Base-by-base conservation (phyloP, 305 asterid genomes). In the Ilex paraguariensis region DNA sequence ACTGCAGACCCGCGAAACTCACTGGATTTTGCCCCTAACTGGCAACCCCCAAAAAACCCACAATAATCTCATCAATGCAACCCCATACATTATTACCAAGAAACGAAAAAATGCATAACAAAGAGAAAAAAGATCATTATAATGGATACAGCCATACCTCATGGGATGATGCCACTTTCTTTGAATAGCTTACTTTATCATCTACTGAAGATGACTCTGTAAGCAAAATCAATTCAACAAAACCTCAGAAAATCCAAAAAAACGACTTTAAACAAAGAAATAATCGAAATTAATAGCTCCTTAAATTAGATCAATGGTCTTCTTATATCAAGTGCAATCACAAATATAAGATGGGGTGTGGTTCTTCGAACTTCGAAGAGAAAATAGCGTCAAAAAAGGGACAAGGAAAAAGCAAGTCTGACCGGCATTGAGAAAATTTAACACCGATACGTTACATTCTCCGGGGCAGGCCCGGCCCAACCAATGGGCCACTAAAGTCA, bases 11-110 rank as follows among this genome's bases (percentile, higher is more conserved):
- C 90, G 53, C 67, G 75, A 67, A 82, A 82, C 59, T 82, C 88
- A 32, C 87, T 77, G 31, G 79, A 75, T 72, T 71, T 81, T 59
- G 70, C 67, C 59, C 91, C 90, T 40, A 84, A 66, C 95, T 88
- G 83, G 65, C 72, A 75, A 57, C 62, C 66, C 32, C 53, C 63
- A 76, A 58, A 53, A 12, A 63, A 12, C 44, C 11, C 39, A 6
- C 50, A 39, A 49, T 5, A 58, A 5, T 32, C 16, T 54, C 16
- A 66, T 39, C 14, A 46, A 63, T 51, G 54, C 36, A 52, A 30
- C 67, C 54, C 50, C 30, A 40, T 49, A 13, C 31, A 44, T n/a
- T 31, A 44, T 42, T 40, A 46, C 12, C 10, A 64, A 63, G 61
- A 64, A 9, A 61, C 13, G 21, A 44, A 69, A 11, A 45, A 33